Percentiles rank a stretch among this genome's conserved stretches.
Evolutionary conservation across 2,329 filamentous ascomycete species (phyloP).

Genomic region (Hypoxylon sp.): DNA sequence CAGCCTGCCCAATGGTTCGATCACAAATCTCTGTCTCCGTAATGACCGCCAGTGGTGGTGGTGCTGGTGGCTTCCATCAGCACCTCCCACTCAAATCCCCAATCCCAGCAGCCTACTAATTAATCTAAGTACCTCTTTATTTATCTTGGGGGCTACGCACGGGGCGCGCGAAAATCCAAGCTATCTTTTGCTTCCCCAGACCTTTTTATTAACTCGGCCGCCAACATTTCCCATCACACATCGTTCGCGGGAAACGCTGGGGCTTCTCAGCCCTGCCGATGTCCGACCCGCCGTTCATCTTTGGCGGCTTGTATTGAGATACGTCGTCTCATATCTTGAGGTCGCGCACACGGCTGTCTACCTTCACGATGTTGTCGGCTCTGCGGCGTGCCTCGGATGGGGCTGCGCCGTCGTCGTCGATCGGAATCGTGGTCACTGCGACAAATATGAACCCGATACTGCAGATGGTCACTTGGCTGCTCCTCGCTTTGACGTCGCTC

Average conservation of each 20-base stretch:
- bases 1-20: constrained; percentile 21
- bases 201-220: constrained; percentile 18
- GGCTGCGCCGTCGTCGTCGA: constrained; percentile 10
- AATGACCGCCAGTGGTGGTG: constrained; percentile 16
- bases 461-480: constrained; percentile 37
- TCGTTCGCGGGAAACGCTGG: constrained; percentile 26
- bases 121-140: no score
- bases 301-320: constrained; percentile 14
- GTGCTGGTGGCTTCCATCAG: no score
- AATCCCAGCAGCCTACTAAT: no score
- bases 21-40: constrained; percentile 26
- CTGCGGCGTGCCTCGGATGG: constrained; percentile 21
- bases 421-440: constrained; percentile 28
- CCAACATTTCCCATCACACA: constrained; percentile 10
- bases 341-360: constrained; percentile 2
- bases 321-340: constrained; percentile 7
- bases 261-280: constrained; percentile 28
- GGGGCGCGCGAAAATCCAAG: constrained; percentile 28
- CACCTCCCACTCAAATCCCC: no score
- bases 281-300: constrained; percentile 22
- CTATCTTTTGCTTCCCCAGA: constrained; percentile 16
- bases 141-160: constrained; percentile 26
- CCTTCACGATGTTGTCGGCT: constrained; percentile 21
- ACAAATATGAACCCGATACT: constrained; percentile 33
- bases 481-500: constrained; percentile 34